Evolutionary conservation across 768 basidiomycete species (phyloP).

Genomic region (Termitomyces heimii): DNA sequence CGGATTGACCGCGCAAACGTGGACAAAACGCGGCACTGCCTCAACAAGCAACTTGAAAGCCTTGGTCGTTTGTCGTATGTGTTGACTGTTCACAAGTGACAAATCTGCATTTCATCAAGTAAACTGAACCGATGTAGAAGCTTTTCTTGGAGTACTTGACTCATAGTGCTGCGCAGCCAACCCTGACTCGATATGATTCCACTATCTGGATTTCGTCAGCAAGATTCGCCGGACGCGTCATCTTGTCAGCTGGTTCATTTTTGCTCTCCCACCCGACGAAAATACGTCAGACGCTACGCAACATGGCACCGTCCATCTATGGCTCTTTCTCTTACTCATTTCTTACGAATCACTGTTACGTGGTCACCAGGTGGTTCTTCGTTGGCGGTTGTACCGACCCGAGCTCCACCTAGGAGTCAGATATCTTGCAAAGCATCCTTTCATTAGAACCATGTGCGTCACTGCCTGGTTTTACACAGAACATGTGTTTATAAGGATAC

Average conservation of each 20-base stretch:
- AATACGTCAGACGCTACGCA: slow-evolving; percentile 3
- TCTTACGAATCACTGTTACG: neutral
- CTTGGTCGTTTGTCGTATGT: neutral
- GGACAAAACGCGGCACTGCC: slow-evolving; percentile 11
- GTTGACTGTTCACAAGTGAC: neutral
- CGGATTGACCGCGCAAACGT: slow-evolving; percentile 4
- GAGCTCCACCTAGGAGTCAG: neutral
- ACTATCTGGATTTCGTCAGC: neutral
- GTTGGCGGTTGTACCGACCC: neutral
- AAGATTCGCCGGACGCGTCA: neutral
- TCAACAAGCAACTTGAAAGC: neutral
- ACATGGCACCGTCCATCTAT: neutral
- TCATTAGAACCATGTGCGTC: neutral
- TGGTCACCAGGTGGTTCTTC: slow-evolving; percentile 3
- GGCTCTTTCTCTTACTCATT: neutral
- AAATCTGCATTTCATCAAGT: neutral
- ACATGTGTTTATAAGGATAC: neutral
- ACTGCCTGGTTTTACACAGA: neutral
- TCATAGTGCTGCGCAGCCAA: neutral
- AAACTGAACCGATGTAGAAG: neutral
- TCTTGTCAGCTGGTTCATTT: slow-evolving; percentile 1
- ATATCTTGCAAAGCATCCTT: neutral
- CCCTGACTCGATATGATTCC: slow-evolving; percentile 2
- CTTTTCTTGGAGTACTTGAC: neutral
- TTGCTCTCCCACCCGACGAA: neutral